Base-by-base conservation (phyloP, 345 rosid species). In the Murraya paniculata region DNA sequence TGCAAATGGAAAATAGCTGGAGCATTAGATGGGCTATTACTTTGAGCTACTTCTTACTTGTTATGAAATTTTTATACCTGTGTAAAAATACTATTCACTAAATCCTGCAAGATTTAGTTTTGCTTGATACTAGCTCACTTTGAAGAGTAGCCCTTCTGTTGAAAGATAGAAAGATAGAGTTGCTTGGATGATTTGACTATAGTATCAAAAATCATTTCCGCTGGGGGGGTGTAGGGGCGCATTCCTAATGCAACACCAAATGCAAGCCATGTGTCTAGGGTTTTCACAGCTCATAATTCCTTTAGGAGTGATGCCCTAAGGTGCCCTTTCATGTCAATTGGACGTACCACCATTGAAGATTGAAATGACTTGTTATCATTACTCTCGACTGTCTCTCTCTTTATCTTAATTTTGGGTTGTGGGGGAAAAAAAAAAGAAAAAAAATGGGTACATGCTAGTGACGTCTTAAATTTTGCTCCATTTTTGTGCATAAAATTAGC, bases 261-360 rank as follows among this genome's bases (percentile, higher is more conserved):
- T 7, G 74, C 13, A 21, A 61, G 73, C 25, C 71, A 57, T 18
- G 24, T 31, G n/a, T 27, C 3, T 25, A 19, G 1, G 33, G 18
- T 56, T 70, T 64, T 30, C 21, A 68, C 39, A 57, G 30, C 61
- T 33, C 61, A 27, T 2, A 18, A 33, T 48, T 18, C 57, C 64
- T 19, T n/a, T 53, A 11, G 69, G 7, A 4, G 30, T 66, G 72
- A 19, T 11, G 22, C 9, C 64, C 48, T 39, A 41, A 64, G 72
- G 62, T 78, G 41, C 73, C 68, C 76, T 78, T 71, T 80, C 87
- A 58, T 38, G 24, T 55, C 81, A 77, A 60, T 6, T 50, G 84
- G 82, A 50, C 76, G 71, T 76, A 61, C 81, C 84, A 73, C 75
- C 30, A 27, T 64, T 57, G 77, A 81, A 61, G 59, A 27, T 68